phyloP scores from a whole-genome alignment of 345 rosid genomes.

The Brassica carinata region DNA sequence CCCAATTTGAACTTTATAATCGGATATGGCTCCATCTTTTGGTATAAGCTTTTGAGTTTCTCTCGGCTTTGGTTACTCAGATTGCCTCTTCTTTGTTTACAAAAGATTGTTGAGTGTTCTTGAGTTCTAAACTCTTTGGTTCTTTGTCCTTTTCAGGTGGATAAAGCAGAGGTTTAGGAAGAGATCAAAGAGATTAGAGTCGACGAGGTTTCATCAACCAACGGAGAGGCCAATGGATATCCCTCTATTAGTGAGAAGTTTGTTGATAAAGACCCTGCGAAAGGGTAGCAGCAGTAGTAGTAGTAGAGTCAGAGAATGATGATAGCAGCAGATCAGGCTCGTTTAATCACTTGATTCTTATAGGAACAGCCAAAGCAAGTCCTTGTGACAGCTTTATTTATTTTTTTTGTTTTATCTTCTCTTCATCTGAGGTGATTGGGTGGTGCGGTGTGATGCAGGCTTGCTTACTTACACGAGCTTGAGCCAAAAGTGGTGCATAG shows the following conservation, averaged over 20 bases:
- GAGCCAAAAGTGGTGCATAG: slow-evolving; percentile 99
- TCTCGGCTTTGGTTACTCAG: neutral
- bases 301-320: slow-evolving; percentile 52
- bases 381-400: neutral
- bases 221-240: slow-evolving; percentile 24
- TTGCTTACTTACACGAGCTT: slow-evolving; percentile 95
- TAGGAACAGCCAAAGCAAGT: slow-evolving; percentile 92
- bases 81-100: neutral
- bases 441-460: slow-evolving; percentile 53
- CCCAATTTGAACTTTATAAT: neutral
- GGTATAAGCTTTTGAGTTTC: slow-evolving; percentile 14
- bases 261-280: slow-evolving; percentile 33
- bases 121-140: neutral
- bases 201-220: slow-evolving; percentile 72
- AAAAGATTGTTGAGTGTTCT: neutral
- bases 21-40: slow-evolving; percentile 7
- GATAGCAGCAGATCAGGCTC: slow-evolving; percentile 71
- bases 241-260: slow-evolving; percentile 36
- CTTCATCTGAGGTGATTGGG: neutral
- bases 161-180: slow-evolving; percentile 7
- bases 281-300: slow-evolving; percentile 16
- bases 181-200: slow-evolving; percentile 84
- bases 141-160: slow-evolving; percentile 34
- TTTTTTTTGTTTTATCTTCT: neutral
- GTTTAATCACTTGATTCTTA: slow-evolving; percentile 58